These are phyloP conservation scores for Exophiala xenobiotica DNA, from an alignment of 2,329 filamentous ascomycete species.

Conservation along the genomic window DNA sequence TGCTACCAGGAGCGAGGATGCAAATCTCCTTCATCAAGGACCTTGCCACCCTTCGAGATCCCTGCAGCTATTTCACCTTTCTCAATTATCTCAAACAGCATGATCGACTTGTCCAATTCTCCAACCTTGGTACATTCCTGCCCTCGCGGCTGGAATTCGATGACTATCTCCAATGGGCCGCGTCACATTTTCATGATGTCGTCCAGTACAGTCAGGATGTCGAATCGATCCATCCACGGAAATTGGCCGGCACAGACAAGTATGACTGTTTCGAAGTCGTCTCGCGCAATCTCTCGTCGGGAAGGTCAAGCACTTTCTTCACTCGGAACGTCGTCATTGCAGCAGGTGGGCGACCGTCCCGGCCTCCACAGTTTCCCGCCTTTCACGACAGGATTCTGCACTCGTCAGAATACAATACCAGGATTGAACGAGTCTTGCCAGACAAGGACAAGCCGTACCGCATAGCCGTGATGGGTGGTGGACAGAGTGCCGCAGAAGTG, in stretches of 20 bases:
- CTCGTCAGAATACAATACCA: conserved; percentile 71
- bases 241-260: conserved; percentile 10
- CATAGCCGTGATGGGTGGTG: conserved; percentile 82
- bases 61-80: conserved; percentile 89
- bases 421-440: conserved; percentile 27
- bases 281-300: conserved; percentile 58
- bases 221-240: conserved; percentile 64
- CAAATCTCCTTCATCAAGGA: conserved; percentile 98
- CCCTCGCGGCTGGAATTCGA: conserved; percentile 87
- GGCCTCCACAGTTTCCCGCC: conserved; percentile 68
- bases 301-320: conserved; percentile 40
- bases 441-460: conserved; percentile 54
- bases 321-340: conserved; percentile 61
- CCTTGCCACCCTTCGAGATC: conserved; percentile 83
- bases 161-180: conserved; percentile 93
- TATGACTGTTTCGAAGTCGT: conserved; percentile 67
- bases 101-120: conserved; percentile 80
- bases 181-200: conserved; percentile 69
- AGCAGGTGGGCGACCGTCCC: conserved; percentile 65
- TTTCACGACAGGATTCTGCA: conserved; percentile 76
- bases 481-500: conserved; percentile 93
- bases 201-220: conserved; percentile 80
- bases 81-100: conserved; percentile 88
- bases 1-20: conserved; percentile 90
- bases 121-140: conserved; percentile 84